Evolutionary conservation across 768 basidiomycete genomes (phyloP).

Genomic region (Leucogyrophana mollusca): DNA sequence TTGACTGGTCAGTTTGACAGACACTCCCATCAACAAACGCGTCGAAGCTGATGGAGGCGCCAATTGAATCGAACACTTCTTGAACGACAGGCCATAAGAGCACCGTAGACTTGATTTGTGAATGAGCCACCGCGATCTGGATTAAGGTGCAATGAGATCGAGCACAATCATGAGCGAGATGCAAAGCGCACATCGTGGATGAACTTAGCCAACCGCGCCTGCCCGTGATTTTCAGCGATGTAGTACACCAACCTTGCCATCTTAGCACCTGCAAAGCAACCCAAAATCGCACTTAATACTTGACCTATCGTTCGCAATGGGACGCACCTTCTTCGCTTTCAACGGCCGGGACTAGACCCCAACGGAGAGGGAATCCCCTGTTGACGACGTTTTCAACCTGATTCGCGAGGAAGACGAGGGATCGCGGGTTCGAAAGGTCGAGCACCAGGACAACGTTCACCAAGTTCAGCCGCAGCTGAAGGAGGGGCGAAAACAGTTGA

Average conservation of each 20-base stretch:
- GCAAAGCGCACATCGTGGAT: slow-evolving; percentile 44
- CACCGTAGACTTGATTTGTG: slow-evolving; percentile 27
- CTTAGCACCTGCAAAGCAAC: slow-evolving; percentile 43
- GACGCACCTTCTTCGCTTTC: slow-evolving; percentile 44
- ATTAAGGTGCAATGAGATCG: slow-evolving; percentile 1
- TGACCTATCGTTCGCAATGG: slow-evolving; percentile 14
- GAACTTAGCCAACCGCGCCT: slow-evolving; percentile 61
- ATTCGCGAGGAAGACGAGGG: slow-evolving; percentile 61
- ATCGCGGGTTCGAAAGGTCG: slow-evolving; percentile 67
- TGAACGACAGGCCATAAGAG: slow-evolving; percentile 46
- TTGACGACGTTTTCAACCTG: slow-evolving; percentile 70
- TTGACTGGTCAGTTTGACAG: slow-evolving; percentile 23
- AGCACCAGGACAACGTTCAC: slow-evolving; percentile 81
- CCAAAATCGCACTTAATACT: background rate
- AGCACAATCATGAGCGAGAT: background rate
- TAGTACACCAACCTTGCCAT: slow-evolving; percentile 78
- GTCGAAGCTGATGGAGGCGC: slow-evolving; percentile 36
- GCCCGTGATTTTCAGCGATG: slow-evolving; percentile 60
- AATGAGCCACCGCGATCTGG: slow-evolving; percentile 40
- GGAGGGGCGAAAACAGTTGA: slow-evolving; percentile 74
- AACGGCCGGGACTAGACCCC: slow-evolving; percentile 79
- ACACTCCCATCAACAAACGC: slow-evolving; percentile 33
- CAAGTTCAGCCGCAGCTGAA: slow-evolving; percentile 75
- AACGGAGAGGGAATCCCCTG: slow-evolving; percentile 73
- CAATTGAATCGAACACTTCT: slow-evolving; percentile 37